Percentiles rank a stretch among this genome's conserved stretches.
phyloP scores from a whole-genome alignment of 495 filamentous ascomycete genomes.

The Hyaloscypha hepaticicola region DNA sequence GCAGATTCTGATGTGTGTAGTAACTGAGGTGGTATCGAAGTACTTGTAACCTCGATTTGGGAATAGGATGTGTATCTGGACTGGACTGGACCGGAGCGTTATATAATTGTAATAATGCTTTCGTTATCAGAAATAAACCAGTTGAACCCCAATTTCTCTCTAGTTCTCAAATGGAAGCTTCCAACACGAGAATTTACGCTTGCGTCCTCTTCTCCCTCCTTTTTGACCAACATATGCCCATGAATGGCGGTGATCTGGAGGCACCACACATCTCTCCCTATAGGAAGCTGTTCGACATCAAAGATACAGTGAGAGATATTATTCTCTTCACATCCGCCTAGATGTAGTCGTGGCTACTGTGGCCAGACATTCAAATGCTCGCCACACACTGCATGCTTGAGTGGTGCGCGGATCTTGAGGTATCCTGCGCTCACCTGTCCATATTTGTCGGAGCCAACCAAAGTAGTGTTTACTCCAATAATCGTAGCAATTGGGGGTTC shows the following conservation, averaged over 20 bases:
- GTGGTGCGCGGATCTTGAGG: not conserved
- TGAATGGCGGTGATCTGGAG: not conserved
- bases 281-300: not conserved
- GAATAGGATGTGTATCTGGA: no score
- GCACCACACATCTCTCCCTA: not conserved
- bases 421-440: not conserved
- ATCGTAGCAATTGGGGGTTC: not conserved
- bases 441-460: not conserved
- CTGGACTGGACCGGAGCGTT: no score
- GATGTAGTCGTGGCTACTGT: not conserved
- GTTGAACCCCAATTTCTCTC: no score
- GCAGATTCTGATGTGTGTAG: no score
- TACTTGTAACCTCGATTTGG: no score
- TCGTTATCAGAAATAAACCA: no score
- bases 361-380: not conserved
- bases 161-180: slow-evolving; percentile 1
- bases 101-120: no score
- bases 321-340: not conserved
- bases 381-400: not conserved
- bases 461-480: not conserved
- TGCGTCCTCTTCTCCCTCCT: not conserved
- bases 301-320: not conserved
- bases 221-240: not conserved
- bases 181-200: not conserved
- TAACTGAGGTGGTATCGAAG: no score